A percentile compares a stretch with the other conserved stretches of the same genome.
Conservation (phyloP, 2,329 filamentous ascomycete genomes). For the Colletotrichum lupini region DNA sequence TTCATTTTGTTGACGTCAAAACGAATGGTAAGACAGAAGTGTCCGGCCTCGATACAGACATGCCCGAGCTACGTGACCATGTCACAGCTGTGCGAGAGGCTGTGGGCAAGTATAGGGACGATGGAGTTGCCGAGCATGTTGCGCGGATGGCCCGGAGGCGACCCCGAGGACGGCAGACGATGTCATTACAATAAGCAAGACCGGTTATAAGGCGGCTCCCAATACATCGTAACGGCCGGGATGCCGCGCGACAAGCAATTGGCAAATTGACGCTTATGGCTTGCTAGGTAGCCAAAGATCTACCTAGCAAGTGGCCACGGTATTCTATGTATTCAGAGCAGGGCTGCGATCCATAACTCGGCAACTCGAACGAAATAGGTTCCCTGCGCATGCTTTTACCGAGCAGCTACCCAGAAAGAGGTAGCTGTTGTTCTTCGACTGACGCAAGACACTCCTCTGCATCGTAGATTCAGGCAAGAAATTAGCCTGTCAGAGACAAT, state of each 20-base stretch:
- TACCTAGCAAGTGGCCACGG: background rate
- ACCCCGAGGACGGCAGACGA: conserved; percentile 1
- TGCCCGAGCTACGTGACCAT: background rate
- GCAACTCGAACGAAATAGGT: background rate
- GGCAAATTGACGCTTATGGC: background rate
- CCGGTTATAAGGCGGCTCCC: background rate
- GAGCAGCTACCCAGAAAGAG: background rate
- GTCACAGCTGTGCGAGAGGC: conserved; percentile 12
- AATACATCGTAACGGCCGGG: background rate
- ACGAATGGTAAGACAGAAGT: background rate
- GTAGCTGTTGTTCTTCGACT: background rate
- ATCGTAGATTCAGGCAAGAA: conserved; percentile 12
- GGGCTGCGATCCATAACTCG: background rate
- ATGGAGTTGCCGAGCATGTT: background rate
- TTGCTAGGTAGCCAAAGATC: background rate
- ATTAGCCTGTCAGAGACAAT: conserved; percentile 21
- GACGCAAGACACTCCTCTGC: conserved; percentile 15
- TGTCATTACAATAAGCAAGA: conserved; percentile 2
- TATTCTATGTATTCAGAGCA: conserved; percentile 13
- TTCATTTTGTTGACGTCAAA: conserved; percentile 16
- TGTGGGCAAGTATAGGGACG: conserved; percentile 7
- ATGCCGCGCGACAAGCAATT: background rate
- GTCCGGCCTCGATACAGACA: background rate
- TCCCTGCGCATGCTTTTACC: background rate
- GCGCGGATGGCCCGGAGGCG: conserved; percentile 17